phyloP scores from a whole-genome alignment of 1,284 basidiomycete genomes.

The Rhodotorula glutinis region DNA sequence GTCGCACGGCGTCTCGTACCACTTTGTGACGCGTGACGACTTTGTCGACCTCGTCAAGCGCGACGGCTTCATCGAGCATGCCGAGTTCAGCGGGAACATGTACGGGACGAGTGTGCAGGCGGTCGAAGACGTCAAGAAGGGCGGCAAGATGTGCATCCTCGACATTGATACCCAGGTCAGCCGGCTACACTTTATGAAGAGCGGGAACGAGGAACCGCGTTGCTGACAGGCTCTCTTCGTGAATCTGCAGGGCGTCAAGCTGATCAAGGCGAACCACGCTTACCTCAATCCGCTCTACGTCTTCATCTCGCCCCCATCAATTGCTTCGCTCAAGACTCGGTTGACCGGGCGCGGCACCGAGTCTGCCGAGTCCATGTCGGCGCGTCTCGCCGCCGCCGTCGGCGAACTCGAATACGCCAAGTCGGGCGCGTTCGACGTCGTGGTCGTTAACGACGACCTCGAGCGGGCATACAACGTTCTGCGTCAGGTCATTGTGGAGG shows the following conservation, averaged over 20 bases:
- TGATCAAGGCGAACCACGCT: conserved; percentile 70
- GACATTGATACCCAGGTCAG: conserved; percentile 93
- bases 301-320: conserved; percentile 86
- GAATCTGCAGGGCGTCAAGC: conserved; percentile 69
- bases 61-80: conserved; percentile 60
- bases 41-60: conserved; percentile 54
- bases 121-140: conserved; percentile 55
- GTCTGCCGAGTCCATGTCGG: conserved; percentile 66
- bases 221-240: conserved; percentile 17
- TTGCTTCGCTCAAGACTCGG: conserved; percentile 64
- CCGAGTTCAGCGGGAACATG: conserved; percentile 82
- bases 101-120: conserved; percentile 86
- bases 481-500: conserved; percentile 57
- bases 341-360: conserved; percentile 83
- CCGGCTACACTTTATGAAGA: conserved; percentile 24
- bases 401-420: conserved; percentile 82
- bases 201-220: not conserved
- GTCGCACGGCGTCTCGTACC: conserved; percentile 63
- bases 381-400: conserved; percentile 74
- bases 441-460: conserved; percentile 89
- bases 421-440: conserved; percentile 69
- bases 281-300: conserved; percentile 80
- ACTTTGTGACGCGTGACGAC: conserved; percentile 56
- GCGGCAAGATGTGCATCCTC: conserved; percentile 71
- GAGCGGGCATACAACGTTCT: conserved; percentile 70